Evolutionary conservation across 1,284 basidiomycete genomes (phyloP).

Genomic region (Irpex sp.): DNA sequence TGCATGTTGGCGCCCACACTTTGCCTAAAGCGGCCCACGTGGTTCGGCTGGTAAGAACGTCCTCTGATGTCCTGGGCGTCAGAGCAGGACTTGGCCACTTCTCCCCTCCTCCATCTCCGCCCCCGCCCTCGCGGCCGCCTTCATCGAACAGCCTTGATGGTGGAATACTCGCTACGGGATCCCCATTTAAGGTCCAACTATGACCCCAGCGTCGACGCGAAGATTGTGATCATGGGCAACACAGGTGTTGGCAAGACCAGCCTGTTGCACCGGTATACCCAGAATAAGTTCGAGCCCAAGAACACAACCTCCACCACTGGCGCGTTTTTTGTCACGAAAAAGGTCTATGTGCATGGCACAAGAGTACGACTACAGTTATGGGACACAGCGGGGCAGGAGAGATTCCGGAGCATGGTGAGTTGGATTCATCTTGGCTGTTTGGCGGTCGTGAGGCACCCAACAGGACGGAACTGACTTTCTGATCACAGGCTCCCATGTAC

Average conservation of each 20-base stretch:
- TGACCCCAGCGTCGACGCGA: constrained; percentile 87
- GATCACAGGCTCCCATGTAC: constrained; percentile 90
- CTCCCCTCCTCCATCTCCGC: constrained; percentile 19
- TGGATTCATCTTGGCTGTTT: background rate
- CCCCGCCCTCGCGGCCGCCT: constrained; percentile 20
- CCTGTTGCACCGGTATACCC: constrained; percentile 89
- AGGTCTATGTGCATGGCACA: constrained; percentile 83
- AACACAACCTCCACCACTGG: constrained; percentile 91
- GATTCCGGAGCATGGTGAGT: constrained; percentile 89
- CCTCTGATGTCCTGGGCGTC: background rate
- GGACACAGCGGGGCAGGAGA: constrained; percentile 98
- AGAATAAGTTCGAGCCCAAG: constrained; percentile 85
- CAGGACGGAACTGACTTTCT: constrained; percentile 6
- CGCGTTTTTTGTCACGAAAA: constrained; percentile 94
- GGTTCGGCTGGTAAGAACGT: constrained; percentile 14
- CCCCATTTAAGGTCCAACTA: constrained; percentile 63
- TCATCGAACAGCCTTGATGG: constrained; percentile 26
- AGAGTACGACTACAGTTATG: constrained; percentile 87
- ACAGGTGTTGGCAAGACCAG: constrained; percentile 96
- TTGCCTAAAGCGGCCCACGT: constrained; percentile 16
- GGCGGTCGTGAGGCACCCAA: constrained; percentile 9
- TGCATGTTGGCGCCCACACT: background rate
- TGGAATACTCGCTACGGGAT: constrained; percentile 45
- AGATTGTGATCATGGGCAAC: constrained; percentile 96
- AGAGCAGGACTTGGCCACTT: constrained; percentile 18